Evolutionary conservation across 148 eudicot species (phyloP), one percentile per base, ranked within the genome.

Genomic region (Polygonum maritimum): DNA sequence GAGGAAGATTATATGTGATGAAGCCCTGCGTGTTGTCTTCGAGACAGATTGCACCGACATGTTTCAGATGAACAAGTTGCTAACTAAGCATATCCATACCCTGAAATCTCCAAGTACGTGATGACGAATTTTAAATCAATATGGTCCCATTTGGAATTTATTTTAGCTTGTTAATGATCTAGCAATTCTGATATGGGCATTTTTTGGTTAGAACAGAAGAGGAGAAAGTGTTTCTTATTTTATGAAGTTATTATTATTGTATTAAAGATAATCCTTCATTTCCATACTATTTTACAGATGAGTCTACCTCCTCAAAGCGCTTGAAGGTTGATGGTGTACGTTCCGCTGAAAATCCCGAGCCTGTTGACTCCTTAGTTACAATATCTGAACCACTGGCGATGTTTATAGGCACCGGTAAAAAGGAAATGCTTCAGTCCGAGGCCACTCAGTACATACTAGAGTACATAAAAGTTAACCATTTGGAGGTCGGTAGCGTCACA

Each of bases 41-140:
- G 92, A 88, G 80, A 85, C 84, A 3, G 91, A 89, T 63, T 78
- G 81, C 51, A 91, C 90, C 15, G 88, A 91, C 75, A 86, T 87
- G 96, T 89, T 91, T 82, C 82, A 89, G 83, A 86, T 86, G 89
- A 89, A 91, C 80, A 89, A 89, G 77, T 69, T 87, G 82, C 93
- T 91, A 22, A 78, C 96, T 12, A 91, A 89, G 72, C 96, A 91
- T 73, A 86, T 91, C 13, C 77, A 76, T 57, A 79, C 89, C 1
- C 86, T 89, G 48, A 87, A 83, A 48, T 86, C 90, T 70, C 12
- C 89, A 78, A 79, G 89, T 89, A 88, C 36, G 84, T 79, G 22
- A 69, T 9, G 36, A 36, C 19, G 48, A 22, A n/a, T 60, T 41
- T 33, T 18, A 12, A 33, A 62, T 12, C 40, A 31, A 16, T 71